Evolutionary conservation across 83 land plant species (phyloP).

Genomic region (Picea abies): DNA sequence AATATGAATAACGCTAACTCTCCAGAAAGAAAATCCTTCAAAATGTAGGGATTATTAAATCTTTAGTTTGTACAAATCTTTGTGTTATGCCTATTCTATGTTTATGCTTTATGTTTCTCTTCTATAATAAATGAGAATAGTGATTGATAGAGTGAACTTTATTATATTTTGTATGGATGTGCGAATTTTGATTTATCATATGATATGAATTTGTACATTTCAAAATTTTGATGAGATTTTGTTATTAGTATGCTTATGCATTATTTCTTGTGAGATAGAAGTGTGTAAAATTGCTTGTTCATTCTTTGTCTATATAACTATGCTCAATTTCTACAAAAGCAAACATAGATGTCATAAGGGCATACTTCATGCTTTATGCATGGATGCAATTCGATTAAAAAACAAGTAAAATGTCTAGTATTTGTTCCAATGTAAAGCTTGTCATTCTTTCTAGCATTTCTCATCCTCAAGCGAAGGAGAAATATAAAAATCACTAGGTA

Average conservation of each 20-base stretch:
- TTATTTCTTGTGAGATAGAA: background rate
- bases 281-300: background rate
- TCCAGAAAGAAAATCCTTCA: background rate
- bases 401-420: too few relatives aligned
- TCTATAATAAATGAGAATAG: background rate
- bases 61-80: background rate
- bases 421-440: too few relatives aligned
- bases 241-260: background rate
- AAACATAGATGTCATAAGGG: background rate
- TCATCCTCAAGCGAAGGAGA: too few relatives aligned
- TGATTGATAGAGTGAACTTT: background rate
- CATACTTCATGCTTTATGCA: background rate
- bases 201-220: background rate
- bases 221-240: background rate
- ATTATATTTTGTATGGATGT: background rate
- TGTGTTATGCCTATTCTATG: background rate
- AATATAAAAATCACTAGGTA: too few relatives aligned
- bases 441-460: too few relatives aligned
- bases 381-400: too few relatives aligned
- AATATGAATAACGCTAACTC: constrained; percentile 3
- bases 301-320: background rate
- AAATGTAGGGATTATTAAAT: background rate
- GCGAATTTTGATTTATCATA: background rate
- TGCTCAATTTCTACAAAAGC: background rate
- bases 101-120: background rate